Base-by-base conservation (phyloP, 176 grass and related monocot genomes). In the barley (Hordeum vulgare) region DNA sequence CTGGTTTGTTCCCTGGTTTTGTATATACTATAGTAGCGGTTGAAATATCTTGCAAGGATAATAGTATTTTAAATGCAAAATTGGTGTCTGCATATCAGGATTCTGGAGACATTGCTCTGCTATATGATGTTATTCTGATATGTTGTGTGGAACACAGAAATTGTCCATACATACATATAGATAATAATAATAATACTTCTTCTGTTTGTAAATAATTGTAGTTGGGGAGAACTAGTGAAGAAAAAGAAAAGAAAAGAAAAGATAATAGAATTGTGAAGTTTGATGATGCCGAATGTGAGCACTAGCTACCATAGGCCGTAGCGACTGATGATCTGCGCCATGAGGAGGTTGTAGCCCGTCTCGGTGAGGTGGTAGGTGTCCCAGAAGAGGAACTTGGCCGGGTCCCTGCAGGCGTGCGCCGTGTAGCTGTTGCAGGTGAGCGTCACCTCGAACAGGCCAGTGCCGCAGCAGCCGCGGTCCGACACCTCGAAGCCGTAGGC, bases 351-450 rank as follows among this genome's bases (percentile, higher is more conserved):
- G 71, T 93, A 94, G 54, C 81, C 92, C 49, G 79, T 95, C 76
- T 98, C 92, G 6, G 92, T 98, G 68, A 85, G 88, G 71, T 98
- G 92, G 88, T 85, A 93, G 28, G 79, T 82, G 75, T 98, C 95
- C 95, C 95, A 95, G 80, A 95, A 98, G 49, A 98, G 35, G 45
- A 85, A 94, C 68, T 98, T 91, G 18, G 20, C 77, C 12, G 82
- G 81, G 54, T 98, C 86, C 0, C 14, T 45, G 58, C 95, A 98
- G 54, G 76, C 9, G 0, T 75, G 23, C 20, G 90, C 84, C 10
- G 92, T 95, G 85, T 89, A 88, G 0, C 62, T 35, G 72, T 95
- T 98, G 75, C 95, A 93, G 24, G 80, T 86, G 14, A 95, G 37
- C 40, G 90, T 90, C 25, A 98, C 90, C 75, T 93, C 95, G 74